phyloP scores from a whole-genome alignment of 139 green algal genomes.

The Pleodorina starrii region DNA sequence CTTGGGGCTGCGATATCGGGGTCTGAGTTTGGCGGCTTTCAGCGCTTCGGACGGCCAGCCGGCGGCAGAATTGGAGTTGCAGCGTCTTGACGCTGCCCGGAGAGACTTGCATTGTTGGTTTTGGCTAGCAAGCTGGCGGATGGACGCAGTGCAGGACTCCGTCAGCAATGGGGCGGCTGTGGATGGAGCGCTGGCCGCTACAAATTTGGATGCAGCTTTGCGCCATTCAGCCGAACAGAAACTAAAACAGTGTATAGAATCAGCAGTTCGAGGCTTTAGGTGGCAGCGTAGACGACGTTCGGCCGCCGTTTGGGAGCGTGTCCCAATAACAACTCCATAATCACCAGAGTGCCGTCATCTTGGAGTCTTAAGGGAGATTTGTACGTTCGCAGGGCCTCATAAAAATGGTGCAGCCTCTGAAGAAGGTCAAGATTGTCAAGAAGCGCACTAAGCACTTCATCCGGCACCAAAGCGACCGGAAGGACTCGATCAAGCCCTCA shows the following conservation, averaged over 20 bases:
- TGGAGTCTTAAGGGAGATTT: background rate
- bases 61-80: background rate
- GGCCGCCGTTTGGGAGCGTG: background rate
- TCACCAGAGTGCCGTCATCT: background rate
- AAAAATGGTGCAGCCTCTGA: slow-evolving; percentile 92
- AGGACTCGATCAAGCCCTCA: slow-evolving; percentile 87
- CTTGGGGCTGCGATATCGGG: too few species aligned
- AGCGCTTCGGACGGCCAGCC: slow-evolving; percentile 6
- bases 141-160: background rate
- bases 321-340: background rate
- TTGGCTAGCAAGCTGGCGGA: background rate
- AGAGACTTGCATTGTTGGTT: too few species aligned
- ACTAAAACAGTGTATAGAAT: too few species aligned
- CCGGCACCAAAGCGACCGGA: slow-evolving; percentile 92
- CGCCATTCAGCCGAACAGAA: too few species aligned
- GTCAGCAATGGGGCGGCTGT: background rate
- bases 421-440: slow-evolving; percentile 90
- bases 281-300: too few species aligned
- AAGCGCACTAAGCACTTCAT: slow-evolving; percentile 91
- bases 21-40: slow-evolving; percentile 1
- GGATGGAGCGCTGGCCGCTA: background rate
- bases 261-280: background rate
- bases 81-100: too few species aligned
- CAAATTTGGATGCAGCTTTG: too few species aligned
- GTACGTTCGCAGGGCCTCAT: slow-evolving; percentile 19